Base-by-base conservation (phyloP, 179 eudicot genomes). In the Silene noctiflora region DNA sequence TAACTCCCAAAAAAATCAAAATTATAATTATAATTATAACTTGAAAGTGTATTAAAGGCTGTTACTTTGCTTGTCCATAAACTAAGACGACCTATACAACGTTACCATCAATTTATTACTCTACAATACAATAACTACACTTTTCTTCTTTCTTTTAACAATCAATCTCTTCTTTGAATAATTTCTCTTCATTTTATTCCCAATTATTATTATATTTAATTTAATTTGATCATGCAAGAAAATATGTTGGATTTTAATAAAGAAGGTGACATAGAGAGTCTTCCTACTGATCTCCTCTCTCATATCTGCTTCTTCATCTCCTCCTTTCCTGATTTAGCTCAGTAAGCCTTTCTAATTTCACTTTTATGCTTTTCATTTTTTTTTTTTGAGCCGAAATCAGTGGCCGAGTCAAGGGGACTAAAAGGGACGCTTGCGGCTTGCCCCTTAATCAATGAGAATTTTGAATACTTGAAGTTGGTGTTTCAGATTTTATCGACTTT, bases 291-390 rank as follows among this genome's bases (percentile, higher is more conserved):
- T 78, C 72, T 94, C 29, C 85, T 94, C 44, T 84, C 97, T 79
- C 91, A 90, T 62, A 90, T 94, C 60, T 84, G 89, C 81, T 73
- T 80, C 80, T 81, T 87, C 46, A 53, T 92, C 75, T 76, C 92
- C 78, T 88, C 90, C 66, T 94, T 94, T 85, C 83, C 87, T 66
- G 98, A 94, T 84, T 88, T 94, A 81, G 98, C 97, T 60, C 90
- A 91, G 97, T 94, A 80, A 76, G 89, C 63, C 42, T 14, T 7
- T 14, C 14, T 1, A n/a, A 39, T 20, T 12, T 51, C 17, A 2
- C 17, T 51, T 51, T 51, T 51, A 14, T 14, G 4, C 9, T 51
- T 51, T 51, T 51, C 19, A 2, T 13, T 8, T 16, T 16, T 11
- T 13, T 8, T 16, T 16, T 16, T 16, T 14, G 4, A 4, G 58